Evolutionary conservation across 2,329 filamentous ascomycete species (phyloP).

Genomic region (Cordyceps javanica): DNA sequence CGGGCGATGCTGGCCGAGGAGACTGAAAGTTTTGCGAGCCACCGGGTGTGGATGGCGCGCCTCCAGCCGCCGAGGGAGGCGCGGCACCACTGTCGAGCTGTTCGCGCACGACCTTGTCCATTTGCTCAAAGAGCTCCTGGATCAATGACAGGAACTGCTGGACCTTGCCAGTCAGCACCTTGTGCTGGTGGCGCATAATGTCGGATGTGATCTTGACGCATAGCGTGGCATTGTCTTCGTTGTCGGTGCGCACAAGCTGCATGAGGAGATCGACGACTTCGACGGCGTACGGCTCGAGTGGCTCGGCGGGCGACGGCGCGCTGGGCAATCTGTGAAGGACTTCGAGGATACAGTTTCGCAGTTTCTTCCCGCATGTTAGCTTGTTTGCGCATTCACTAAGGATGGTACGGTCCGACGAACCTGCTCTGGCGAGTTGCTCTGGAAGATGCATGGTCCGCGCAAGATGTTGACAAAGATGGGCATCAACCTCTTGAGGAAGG

Average conservation of each 20-base stretch:
- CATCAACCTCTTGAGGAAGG: slow-evolving; percentile 81
- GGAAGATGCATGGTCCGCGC: slow-evolving; percentile 80
- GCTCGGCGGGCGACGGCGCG: slow-evolving; percentile 64
- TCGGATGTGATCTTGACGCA: slow-evolving; percentile 99
- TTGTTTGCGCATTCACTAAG: neutral
- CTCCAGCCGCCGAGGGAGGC: slow-evolving; percentile 43
- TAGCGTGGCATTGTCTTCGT: slow-evolving; percentile 97
- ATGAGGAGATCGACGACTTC: slow-evolving; percentile 89
- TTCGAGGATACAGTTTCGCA: slow-evolving; percentile 89
- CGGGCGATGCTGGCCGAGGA: slow-evolving; percentile 82
- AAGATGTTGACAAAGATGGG: slow-evolving; percentile 84
- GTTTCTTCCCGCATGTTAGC: slow-evolving; percentile 50
- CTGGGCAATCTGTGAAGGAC: slow-evolving; percentile 82
- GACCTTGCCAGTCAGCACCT: slow-evolving; percentile 70
- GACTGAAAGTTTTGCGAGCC: slow-evolving; percentile 73
- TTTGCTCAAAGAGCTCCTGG: slow-evolving; percentile 90
- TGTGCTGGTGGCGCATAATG: slow-evolving; percentile 86
- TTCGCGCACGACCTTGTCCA: slow-evolving; percentile 90
- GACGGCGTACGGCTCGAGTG: slow-evolving; percentile 79
- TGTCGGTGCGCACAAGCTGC: slow-evolving; percentile 81
- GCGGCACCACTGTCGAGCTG: slow-evolving; percentile 77
- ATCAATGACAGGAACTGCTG: slow-evolving; percentile 89
- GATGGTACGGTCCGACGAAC: slow-evolving; percentile 37
- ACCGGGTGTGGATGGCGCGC: slow-evolving; percentile 60
- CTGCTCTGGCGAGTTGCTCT: slow-evolving; percentile 85